Percentiles rank a stretch among this genome's conserved stretches.
These are phyloP conservation scores for Aspergillus spinulosporus DNA, from an alignment of 2,329 filamentous ascomycete genomes.

Conservation along the genomic window DNA sequence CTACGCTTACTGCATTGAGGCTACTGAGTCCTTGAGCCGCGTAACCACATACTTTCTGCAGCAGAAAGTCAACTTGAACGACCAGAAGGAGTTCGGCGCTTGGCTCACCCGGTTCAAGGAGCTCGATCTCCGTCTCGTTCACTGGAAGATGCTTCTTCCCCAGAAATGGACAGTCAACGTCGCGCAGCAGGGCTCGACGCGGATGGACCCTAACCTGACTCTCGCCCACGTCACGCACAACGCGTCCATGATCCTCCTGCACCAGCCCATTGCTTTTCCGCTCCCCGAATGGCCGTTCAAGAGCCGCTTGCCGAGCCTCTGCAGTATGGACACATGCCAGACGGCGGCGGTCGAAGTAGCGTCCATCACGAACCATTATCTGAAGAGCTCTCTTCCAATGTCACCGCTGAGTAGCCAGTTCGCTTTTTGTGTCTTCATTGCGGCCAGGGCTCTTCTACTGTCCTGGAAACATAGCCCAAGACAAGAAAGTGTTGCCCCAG, in stretches of 20 bases:
- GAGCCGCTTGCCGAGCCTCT: slow-evolving; percentile 45
- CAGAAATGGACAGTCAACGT: slow-evolving; percentile 42
- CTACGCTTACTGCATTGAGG: slow-evolving; percentile 51
- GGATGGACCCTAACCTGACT: slow-evolving; percentile 53
- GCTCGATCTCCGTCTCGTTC: slow-evolving; percentile 48
- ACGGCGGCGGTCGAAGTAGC: slow-evolving; percentile 50
- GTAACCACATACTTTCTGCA: slow-evolving; percentile 51
- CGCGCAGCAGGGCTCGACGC: slow-evolving; percentile 21
- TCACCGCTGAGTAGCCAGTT: slow-evolving; percentile 40
- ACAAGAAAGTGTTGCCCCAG: slow-evolving; percentile 20
- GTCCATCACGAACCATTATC: slow-evolving; percentile 50
- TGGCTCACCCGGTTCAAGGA: slow-evolving; percentile 53
- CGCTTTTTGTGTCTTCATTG: slow-evolving; percentile 50
- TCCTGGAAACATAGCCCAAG: slow-evolving; percentile 8
- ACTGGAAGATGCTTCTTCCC: slow-evolving; percentile 51
- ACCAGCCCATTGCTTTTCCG: slow-evolving; percentile 52
- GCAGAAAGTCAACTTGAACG: slow-evolving; percentile 43
- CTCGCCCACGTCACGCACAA: slow-evolving; percentile 54
- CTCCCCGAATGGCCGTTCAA: slow-evolving; percentile 31
- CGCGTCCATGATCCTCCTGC: slow-evolving; percentile 52
- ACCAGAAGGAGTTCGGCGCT: slow-evolving; percentile 44
- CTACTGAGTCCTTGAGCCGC: slow-evolving; percentile 49
- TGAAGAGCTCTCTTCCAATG: slow-evolving; percentile 36
- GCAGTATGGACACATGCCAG: slow-evolving; percentile 53
- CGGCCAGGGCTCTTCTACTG: slow-evolving; percentile 26